Evolutionary conservation across 768 basidiomycete species (phyloP), one percentile per base, ranked within the genome.

Genomic region (Leccinum uliginosum): DNA sequence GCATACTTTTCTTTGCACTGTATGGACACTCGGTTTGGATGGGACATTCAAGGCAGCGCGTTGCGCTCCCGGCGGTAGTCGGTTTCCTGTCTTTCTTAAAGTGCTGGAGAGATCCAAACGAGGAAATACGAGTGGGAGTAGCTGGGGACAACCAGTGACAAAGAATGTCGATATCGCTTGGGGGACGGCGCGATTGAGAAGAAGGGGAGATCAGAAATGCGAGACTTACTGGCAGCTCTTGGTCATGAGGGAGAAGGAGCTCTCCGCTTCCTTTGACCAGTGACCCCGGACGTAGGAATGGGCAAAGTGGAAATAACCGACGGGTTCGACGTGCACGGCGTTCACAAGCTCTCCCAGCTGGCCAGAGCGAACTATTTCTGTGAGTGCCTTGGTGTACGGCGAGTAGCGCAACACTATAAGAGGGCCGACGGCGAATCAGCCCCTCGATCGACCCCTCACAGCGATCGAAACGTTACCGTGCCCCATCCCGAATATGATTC

Each of bases 261-360:
- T 87, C 6, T 78, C 74, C 3, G 74, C 71, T 66, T 94, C 88
- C 24, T 76, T 82, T 3, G 76, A 71, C 93, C 93, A 95, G 67
- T 86, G 86, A 2, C 84, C 93, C 32, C 93, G 82, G 29, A 95
- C 93, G 64, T 83, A 95, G 0, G 89, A 91, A 70, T 95, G 93
- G 2, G 92, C 89, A 71, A 94, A 94, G 70, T 94, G 93, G 64
- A 80, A 91, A 66, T 91, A 85, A 5, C 90, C 92, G 1, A 93
- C 84, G 0, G 93, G 93, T 65, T 95, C 93, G 54, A 93, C 74
- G 55, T 93, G 92, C 21, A 89, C 87, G 11, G 83, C 79, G 59
- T 95, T 95, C 66, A 95, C 77, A 27, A 93, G 83, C 50, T 85
- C 80, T 1, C 93, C 93, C 0, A 95, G 79, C 14, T 69, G 66